Conservation (phyloP, 768 basidiomycete genomes). For the Termitomyces heimii region DNA sequence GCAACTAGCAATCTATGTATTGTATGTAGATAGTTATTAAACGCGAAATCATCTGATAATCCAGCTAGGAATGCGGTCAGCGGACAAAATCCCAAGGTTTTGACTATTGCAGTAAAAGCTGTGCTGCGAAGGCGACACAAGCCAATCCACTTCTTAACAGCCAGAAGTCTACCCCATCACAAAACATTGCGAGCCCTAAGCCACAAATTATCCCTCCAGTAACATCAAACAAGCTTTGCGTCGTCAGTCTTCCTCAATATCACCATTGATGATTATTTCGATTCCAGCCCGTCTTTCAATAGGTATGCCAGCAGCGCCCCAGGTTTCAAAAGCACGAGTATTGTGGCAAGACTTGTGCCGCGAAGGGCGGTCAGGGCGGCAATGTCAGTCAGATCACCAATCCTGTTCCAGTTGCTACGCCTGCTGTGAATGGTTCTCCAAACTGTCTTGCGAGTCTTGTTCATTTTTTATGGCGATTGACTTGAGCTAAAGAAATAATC, state of each 20-base stretch:
- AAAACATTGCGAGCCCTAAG: background rate
- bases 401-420: background rate
- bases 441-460: background rate
- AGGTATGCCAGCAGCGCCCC: background rate
- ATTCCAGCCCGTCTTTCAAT: background rate
- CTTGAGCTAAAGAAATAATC: background rate
- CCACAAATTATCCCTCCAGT: background rate
- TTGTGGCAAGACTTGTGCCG: conserved; percentile 56
- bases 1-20: background rate
- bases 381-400: background rate
- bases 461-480: background rate
- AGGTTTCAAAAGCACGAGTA: background rate
- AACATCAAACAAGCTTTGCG: background rate
- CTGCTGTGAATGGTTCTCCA: background rate
- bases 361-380: background rate
- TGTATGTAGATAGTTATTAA: background rate
- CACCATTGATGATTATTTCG: background rate
- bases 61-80: background rate
- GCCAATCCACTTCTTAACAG: background rate
- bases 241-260: background rate
- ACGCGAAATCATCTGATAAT: background rate
- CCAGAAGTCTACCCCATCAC: background rate
- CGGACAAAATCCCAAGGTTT: conserved; percentile 49
- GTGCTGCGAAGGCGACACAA: background rate
- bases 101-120: conserved; percentile 38